These are phyloP conservation scores for Hanseniaspora lachancei DNA, from an alignment of 805 yeast species.

Conservation along the genomic window DNA sequence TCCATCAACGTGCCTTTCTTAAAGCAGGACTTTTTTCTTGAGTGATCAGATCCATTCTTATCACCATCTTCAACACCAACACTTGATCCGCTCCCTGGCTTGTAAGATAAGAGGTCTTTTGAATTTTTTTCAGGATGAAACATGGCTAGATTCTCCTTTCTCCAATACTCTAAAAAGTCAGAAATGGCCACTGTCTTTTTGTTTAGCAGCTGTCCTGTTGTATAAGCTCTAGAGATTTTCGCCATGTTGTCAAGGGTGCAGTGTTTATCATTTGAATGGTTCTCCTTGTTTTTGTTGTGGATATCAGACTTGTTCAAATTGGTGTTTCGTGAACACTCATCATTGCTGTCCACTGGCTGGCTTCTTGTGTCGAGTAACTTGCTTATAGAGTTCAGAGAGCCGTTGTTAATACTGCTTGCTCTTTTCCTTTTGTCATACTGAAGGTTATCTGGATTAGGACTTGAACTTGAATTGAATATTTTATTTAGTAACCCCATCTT, in stretches of 20 bases:
- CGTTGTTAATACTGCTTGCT: neutral
- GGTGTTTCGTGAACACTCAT: neutral
- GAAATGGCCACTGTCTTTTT: neutral
- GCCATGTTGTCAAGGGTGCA: neutral
- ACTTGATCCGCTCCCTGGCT: neutral
- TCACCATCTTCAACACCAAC: neutral
- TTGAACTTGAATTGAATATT: neutral
- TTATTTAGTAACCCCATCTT: constrained; percentile 10
- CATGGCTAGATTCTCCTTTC: constrained; percentile 1
- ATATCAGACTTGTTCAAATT: neutral
- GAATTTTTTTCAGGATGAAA: constrained; percentile 5
- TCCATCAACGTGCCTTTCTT: constrained; percentile 1
- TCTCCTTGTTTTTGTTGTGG: neutral
- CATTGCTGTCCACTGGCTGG: neutral
- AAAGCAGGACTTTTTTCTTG: constrained; percentile 4
- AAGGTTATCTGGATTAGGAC: neutral
- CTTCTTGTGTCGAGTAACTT: neutral
- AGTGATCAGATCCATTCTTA: neutral
- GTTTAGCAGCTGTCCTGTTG: constrained; percentile 3
- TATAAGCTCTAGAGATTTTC: neutral
- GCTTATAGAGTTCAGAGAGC: neutral
- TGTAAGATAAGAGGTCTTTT: neutral
- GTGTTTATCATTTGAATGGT: neutral
- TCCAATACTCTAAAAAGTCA: constrained; percentile 9
- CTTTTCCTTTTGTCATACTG: neutral